phyloP scores from a whole-genome alignment of 805 yeast genomes.

The Candida sanyiensis region DNA sequence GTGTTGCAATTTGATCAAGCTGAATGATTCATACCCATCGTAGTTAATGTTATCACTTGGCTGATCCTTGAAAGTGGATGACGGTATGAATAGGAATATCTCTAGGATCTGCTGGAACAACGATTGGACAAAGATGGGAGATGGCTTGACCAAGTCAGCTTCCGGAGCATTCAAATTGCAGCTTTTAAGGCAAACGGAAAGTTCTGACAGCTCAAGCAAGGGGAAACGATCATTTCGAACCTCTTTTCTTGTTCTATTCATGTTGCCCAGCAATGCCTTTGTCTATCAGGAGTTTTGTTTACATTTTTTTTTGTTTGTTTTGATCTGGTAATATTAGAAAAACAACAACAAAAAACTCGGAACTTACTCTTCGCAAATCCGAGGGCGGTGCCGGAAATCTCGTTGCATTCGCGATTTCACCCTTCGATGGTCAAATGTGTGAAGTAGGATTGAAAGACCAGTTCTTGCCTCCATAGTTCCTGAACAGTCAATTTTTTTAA shows the following conservation, averaged over 20 bases:
- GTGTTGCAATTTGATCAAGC: conserved; percentile 50
- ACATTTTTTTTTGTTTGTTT: too few species aligned
- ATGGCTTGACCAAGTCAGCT: conserved; percentile 53
- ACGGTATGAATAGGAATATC: conserved; percentile 46
- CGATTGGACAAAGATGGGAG: conserved; percentile 46
- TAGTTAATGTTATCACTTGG: conserved; percentile 8
- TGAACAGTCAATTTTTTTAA: too few species aligned
- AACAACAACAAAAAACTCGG: too few species aligned
- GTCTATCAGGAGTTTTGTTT: too few species aligned
- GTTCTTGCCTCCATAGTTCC: too few species aligned
- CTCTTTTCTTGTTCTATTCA: conserved; percentile 5
- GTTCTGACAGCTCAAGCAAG: conserved; percentile 51
- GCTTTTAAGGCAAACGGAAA: conserved; percentile 52
- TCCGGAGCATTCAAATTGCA: conserved; percentile 59
- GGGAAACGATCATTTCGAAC: conserved; percentile 50
- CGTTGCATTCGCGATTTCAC: too few species aligned
- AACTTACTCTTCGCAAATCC: too few species aligned
- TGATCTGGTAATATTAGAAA: too few species aligned
- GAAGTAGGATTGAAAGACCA: too few species aligned
- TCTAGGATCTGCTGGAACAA: conserved; percentile 59
- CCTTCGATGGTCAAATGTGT: too few species aligned
- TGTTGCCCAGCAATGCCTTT: too few species aligned
- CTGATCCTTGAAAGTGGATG: conserved; percentile 4
- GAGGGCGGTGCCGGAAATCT: too few species aligned
- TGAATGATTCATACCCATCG: conserved; percentile 34